A percentile compares a stretch with the other conserved stretches of the same genome.
These are phyloP conservation scores for Tillandsia leiboldiana DNA, from an alignment of 176 grass and related monocot genomes.

Conservation along the genomic window DNA sequence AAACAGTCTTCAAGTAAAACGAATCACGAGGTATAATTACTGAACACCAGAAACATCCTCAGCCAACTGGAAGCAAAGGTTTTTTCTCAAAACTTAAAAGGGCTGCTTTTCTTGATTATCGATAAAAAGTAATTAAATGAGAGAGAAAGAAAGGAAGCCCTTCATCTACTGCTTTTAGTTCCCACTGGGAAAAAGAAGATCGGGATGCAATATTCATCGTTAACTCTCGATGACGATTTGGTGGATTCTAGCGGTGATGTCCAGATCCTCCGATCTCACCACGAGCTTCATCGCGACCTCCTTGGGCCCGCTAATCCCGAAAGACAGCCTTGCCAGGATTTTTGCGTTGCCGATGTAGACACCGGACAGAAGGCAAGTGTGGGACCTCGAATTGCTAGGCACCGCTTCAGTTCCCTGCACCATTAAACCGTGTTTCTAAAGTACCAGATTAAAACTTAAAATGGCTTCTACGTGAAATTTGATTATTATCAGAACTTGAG, in stretches of 20 bases:
- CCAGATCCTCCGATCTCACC: slow-evolving; percentile 79
- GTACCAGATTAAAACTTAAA: background rate
- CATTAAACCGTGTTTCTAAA: slow-evolving; percentile 5
- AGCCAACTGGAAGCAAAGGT: too few relatives aligned
- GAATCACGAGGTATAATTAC: too few relatives aligned
- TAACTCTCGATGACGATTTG: slow-evolving; percentile 91
- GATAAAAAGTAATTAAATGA: too few relatives aligned
- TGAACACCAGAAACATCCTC: too few relatives aligned
- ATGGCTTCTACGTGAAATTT: too few relatives aligned
- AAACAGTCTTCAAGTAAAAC: too few relatives aligned
- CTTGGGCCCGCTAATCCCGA: slow-evolving; percentile 80
- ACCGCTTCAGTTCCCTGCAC: slow-evolving; percentile 75
- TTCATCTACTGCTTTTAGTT: too few relatives aligned
- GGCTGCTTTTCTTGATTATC: too few relatives aligned
- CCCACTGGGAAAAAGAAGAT: too few relatives aligned
- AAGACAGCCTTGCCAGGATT: slow-evolving; percentile 73
- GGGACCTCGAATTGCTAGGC: slow-evolving; percentile 86
- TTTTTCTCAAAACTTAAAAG: too few relatives aligned
- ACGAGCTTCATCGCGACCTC: slow-evolving; percentile 98
- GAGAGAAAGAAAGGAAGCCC: too few relatives aligned
- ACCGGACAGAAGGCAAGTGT: slow-evolving; percentile 83
- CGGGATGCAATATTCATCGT: background rate
- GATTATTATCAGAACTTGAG: too few relatives aligned
- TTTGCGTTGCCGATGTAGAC: slow-evolving; percentile 72
- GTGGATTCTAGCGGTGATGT: slow-evolving; percentile 82